phyloP scores from a whole-genome alignment of 1,284 basidiomycete species.

The Fomitopsis palustris region DNA sequence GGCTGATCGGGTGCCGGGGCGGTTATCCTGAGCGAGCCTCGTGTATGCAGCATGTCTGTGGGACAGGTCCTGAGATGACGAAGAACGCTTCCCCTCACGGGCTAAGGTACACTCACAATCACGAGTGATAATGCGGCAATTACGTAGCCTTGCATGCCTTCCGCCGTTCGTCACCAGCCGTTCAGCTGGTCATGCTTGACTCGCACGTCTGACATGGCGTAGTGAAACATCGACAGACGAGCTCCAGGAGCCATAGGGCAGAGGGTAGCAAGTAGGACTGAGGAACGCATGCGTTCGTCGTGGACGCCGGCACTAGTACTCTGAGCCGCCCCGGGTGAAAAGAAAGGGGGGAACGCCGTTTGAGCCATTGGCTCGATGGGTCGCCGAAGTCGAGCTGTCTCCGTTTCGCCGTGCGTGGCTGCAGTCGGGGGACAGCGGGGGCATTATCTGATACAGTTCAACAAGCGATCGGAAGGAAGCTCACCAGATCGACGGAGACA shows the following conservation, averaged over 20 bases:
- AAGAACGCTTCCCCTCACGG: neutral
- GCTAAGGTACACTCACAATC: neutral
- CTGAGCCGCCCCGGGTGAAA: neutral
- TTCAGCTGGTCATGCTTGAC: neutral
- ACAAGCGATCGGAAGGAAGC: neutral
- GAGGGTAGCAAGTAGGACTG: neutral
- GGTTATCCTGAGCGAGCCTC: slow-evolving; percentile 8
- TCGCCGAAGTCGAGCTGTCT: neutral
- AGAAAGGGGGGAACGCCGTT: neutral
- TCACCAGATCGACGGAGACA: neutral
- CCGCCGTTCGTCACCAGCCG: neutral
- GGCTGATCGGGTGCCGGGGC: slow-evolving; percentile 11
- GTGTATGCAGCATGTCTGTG: slow-evolving; percentile 9
- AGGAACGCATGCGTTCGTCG: neutral
- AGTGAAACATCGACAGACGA: neutral
- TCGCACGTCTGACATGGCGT: neutral
- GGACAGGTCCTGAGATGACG: slow-evolving; percentile 7
- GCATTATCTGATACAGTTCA: neutral
- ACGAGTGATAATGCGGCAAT: slow-evolving; percentile 1
- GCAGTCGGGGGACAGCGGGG: neutral
- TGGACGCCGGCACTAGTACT: neutral
- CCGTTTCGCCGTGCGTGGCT: neutral
- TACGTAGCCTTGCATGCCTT: neutral
- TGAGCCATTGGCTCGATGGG: neutral
- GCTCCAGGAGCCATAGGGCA: neutral